These are phyloP conservation scores for Madurella fahalii DNA, from an alignment of 2,329 filamentous ascomycete species.

Conservation along the genomic window DNA sequence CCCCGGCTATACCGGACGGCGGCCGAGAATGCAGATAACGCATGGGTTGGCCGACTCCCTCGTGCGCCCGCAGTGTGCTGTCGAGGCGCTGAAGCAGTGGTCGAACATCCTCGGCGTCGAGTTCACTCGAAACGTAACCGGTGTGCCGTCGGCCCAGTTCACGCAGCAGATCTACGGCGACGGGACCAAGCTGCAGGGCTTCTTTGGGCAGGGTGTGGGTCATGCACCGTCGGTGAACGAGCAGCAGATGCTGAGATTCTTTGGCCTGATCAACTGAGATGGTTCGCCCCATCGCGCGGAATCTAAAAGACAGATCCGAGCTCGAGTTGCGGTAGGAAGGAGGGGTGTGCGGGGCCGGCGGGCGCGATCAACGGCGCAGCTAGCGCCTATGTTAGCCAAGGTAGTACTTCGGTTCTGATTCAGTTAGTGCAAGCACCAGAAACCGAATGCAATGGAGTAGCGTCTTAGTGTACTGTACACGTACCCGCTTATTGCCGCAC, in stretches of 20 bases:
- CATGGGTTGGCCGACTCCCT: constrained; percentile 30
- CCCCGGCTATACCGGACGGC: constrained; percentile 28
- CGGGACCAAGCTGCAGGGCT: constrained; percentile 31
- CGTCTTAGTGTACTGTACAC: no score
- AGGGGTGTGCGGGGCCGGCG: neutral
- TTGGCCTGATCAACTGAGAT: constrained; percentile 22
- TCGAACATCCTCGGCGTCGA: constrained; percentile 27
- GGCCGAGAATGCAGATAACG: constrained; percentile 30
- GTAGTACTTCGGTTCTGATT: neutral
- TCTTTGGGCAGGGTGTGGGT: constrained; percentile 28
- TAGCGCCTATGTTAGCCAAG: neutral
- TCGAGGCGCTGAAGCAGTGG: constrained; percentile 33
- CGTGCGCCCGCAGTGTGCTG: constrained; percentile 24
- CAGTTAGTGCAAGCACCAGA: neutral
- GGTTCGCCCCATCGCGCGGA: neutral
- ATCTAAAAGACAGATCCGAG: neutral
- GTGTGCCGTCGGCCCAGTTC: constrained; percentile 27
- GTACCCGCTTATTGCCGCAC: no score
- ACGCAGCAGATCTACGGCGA: constrained; percentile 32
- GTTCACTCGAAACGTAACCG: constrained; percentile 23
- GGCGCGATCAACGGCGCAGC: neutral
- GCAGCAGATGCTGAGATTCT: constrained; percentile 25
- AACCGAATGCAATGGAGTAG: no score
- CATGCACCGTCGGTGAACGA: constrained; percentile 31
- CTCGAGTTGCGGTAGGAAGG: neutral